Percentiles rank a stretch among this genome's conserved stretches.
phyloP scores from a whole-genome alignment of 73 alveolate genomes.

The Stentor coeruleus region DNA sequence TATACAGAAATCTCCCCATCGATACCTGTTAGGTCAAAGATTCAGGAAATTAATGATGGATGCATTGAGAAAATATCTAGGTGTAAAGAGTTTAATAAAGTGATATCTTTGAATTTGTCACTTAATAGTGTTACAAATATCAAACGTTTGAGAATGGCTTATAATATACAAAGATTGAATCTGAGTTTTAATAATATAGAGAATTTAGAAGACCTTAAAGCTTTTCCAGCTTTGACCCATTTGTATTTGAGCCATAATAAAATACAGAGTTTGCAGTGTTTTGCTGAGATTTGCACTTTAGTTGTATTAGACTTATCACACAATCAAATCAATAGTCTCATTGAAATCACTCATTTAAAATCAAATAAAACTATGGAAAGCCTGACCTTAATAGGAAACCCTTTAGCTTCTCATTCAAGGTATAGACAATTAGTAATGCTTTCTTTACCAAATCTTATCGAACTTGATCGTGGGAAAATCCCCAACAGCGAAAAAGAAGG shows the following conservation, averaged over 20 bases:
- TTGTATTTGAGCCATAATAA: conserved; percentile 86
- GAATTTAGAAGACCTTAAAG: conserved; percentile 70
- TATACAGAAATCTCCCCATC: too few species aligned
- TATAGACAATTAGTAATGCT: conserved; percentile 46
- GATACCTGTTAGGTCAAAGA: too few species aligned
- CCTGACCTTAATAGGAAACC: conserved; percentile 61
- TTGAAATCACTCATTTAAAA: conserved; percentile 61
- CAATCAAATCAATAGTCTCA: conserved; percentile 81
- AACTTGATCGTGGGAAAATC: conserved; percentile 48
- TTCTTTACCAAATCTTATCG: conserved; percentile 28
- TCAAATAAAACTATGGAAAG: conserved; percentile 56
- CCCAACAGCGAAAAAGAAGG: not conserved
- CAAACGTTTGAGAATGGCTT: conserved; percentile 67
- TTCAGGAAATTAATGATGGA: too few species aligned
- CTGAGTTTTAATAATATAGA: conserved; percentile 88
- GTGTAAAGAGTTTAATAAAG: conserved; percentile 47
- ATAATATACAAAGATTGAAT: conserved; percentile 73
- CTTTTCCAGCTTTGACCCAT: conserved; percentile 59
- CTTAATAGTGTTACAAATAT: conserved; percentile 78
- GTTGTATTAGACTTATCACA: conserved; percentile 76
- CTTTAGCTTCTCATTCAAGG: conserved; percentile 55
- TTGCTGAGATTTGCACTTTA: conserved; percentile 67
- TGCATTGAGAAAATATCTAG: too few species aligned
- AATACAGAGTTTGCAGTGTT: conserved; percentile 73
- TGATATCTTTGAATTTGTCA: conserved; percentile 73